Evolutionary conservation across 1,284 basidiomycete genomes (phyloP).

Genomic region (Cystobasidiaceae sp.): DNA sequence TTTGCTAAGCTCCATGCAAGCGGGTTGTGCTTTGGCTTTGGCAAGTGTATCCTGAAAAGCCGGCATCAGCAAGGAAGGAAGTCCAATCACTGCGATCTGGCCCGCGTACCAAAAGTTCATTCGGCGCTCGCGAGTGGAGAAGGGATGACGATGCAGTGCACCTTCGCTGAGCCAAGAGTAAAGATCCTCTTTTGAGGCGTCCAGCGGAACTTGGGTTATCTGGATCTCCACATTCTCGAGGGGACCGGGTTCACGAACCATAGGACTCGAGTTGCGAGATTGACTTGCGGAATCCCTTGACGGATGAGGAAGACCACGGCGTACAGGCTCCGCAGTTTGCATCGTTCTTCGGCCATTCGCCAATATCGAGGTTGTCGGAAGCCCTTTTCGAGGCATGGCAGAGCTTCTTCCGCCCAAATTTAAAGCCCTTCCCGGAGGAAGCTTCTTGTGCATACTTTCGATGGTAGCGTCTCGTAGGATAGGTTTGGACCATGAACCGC

Average conservation of each 20-base stretch:
- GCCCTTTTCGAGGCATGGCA: not conserved
- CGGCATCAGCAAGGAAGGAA: not conserved
- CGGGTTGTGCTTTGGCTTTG: not conserved
- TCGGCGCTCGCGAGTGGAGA: constrained; percentile 5
- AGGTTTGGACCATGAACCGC: not conserved
- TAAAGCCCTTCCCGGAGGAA: not conserved
- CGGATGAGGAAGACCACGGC: not conserved
- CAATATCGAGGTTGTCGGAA: not conserved
- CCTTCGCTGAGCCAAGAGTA: constrained; percentile 3
- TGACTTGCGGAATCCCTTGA: not conserved
- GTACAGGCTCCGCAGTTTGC: not conserved
- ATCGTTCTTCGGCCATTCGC: not conserved
- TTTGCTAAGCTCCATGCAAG: constrained; percentile 17
- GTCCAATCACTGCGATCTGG: not conserved
- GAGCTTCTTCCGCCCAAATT: not conserved
- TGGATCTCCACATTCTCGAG: constrained; percentile 19
- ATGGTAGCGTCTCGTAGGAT: constrained; percentile 3
- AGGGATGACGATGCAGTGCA: constrained; percentile 23
- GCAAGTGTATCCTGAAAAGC: constrained; percentile 12
- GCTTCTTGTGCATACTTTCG: not conserved
- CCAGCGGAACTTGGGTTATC: constrained; percentile 1
- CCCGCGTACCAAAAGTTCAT: constrained; percentile 20
- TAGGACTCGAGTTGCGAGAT: not conserved
- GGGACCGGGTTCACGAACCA: not conserved
- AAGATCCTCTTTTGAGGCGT: constrained; percentile 10